Conservation (phyloP, 805 yeast genomes). For the Alloascoidea hylecoeti region DNA sequence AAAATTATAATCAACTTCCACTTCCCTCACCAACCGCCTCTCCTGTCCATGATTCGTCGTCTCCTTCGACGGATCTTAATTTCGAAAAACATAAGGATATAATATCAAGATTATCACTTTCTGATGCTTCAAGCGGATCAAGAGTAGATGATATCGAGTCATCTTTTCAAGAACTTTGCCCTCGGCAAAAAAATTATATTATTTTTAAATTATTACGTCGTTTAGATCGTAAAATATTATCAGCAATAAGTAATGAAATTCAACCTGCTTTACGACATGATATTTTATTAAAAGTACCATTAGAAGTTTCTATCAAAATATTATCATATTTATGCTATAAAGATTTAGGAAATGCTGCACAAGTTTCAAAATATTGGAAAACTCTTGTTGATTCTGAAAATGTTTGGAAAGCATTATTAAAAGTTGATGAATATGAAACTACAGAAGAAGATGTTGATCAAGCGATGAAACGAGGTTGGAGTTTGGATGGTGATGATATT, state of each 20-base stretch:
- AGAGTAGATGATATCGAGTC: slow-evolving; percentile 11
- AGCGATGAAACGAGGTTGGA: slow-evolving; percentile 12
- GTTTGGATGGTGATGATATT: background rate
- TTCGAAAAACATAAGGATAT: no score
- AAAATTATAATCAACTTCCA: slow-evolving; percentile 27
- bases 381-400: slow-evolving; percentile 42
- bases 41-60: slow-evolving; percentile 29
- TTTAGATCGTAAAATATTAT: slow-evolving; percentile 45
- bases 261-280: slow-evolving; percentile 56
- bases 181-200: slow-evolving; percentile 31
- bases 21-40: slow-evolving; percentile 60
- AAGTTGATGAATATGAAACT: slow-evolving; percentile 45
- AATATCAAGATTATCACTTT: slow-evolving; percentile 11
- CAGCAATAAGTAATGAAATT: slow-evolving; percentile 39
- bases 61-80: no score
- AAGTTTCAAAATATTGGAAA: slow-evolving; percentile 63
- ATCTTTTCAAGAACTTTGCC: slow-evolving; percentile 23
- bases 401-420: slow-evolving; percentile 58
- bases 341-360: slow-evolving; percentile 44
- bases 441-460: slow-evolving; percentile 28
- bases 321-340: slow-evolving; percentile 47
- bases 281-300: slow-evolving; percentile 53
- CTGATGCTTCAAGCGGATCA: slow-evolving; percentile 5
- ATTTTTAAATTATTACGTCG: slow-evolving; percentile 40
- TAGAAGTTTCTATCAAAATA: slow-evolving; percentile 57